phyloP scores from a whole-genome alignment of 2,329 filamentous ascomycete species.

The Nannizziopsis barbatae region DNA sequence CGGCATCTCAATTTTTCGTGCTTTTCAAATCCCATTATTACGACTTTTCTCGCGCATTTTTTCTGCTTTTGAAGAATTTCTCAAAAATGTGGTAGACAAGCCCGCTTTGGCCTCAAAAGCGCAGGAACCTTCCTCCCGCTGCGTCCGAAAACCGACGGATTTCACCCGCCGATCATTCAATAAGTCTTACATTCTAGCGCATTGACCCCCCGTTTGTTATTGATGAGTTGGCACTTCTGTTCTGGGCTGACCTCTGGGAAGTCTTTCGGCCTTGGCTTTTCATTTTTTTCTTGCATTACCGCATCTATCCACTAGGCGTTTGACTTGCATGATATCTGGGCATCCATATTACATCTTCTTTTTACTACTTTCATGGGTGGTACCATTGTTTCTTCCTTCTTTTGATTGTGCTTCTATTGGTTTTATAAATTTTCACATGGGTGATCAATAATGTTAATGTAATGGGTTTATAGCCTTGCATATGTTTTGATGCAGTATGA shows the following conservation, averaged over 20 bases:
- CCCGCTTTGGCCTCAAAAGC: no score
- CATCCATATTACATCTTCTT: neutral
- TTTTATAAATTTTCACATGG: neutral
- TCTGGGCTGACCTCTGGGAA: no score
- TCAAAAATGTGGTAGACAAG: neutral
- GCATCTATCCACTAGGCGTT: no score
- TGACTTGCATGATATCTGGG: neutral
- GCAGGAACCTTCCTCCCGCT: no score
- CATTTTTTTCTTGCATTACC: no score
- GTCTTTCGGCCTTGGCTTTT: no score
- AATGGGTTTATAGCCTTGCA: constrained; percentile 5
- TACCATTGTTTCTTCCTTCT: neutral
- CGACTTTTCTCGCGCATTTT: neutral
- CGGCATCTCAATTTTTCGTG: neutral
- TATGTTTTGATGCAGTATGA: constrained; percentile 10
- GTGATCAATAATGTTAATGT: constrained; percentile 9
- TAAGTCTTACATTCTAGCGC: no score
- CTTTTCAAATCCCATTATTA: neutral
- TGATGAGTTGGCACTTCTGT: no score
- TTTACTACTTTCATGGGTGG: neutral
- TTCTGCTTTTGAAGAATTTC: neutral
- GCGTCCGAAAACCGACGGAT: no score
- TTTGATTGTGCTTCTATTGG: neutral
- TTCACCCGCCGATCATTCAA: no score
- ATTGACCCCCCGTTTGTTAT: no score